These are phyloP conservation scores for Yarrowia sp. DNA, from an alignment of 805 yeast species.

Conservation along the genomic window DNA sequence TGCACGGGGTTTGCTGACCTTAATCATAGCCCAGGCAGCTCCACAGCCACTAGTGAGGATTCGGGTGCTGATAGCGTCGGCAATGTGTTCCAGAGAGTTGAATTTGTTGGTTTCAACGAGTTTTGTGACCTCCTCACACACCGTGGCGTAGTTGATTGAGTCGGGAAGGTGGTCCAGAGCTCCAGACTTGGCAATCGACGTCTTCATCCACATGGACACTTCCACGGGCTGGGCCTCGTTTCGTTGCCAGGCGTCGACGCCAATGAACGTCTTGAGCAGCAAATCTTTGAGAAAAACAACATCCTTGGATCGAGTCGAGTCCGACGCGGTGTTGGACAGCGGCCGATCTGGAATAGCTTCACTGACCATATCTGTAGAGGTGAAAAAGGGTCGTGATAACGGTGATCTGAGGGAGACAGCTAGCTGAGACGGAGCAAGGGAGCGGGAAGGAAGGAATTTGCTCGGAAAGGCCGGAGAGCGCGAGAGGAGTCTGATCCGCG, in stretches of 20 bases:
- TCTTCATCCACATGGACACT: slow-evolving; percentile 64
- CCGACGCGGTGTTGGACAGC: slow-evolving; percentile 28
- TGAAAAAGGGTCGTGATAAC: neutral
- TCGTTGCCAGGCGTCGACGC: slow-evolving; percentile 77
- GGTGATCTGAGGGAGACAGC: neutral
- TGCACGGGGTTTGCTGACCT: slow-evolving; percentile 59
- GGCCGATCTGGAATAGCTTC: slow-evolving; percentile 35
- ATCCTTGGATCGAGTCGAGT: slow-evolving; percentile 46
- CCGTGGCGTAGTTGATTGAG: slow-evolving; percentile 87
- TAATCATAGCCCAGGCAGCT: slow-evolving; percentile 55
- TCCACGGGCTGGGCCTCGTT: slow-evolving; percentile 69
- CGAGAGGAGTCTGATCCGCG: slow-evolving; percentile 1
- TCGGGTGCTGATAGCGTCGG: slow-evolving; percentile 56
- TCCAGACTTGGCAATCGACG: slow-evolving; percentile 79
- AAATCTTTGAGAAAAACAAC: slow-evolving; percentile 62
- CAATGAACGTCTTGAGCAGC: slow-evolving; percentile 66
- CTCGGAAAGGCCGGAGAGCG: slow-evolving; percentile 2
- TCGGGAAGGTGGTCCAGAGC: slow-evolving; percentile 77
- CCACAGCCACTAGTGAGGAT: slow-evolving; percentile 54
- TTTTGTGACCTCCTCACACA: slow-evolving; percentile 68
- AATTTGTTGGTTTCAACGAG: slow-evolving; percentile 56
- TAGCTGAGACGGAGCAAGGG: neutral
- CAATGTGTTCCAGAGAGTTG: slow-evolving; percentile 53
- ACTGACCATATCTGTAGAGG: slow-evolving; percentile 12
- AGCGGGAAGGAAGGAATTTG: neutral